Conservation (phyloP, 306 rosid genomes). For the Quercus parvula region DNA sequence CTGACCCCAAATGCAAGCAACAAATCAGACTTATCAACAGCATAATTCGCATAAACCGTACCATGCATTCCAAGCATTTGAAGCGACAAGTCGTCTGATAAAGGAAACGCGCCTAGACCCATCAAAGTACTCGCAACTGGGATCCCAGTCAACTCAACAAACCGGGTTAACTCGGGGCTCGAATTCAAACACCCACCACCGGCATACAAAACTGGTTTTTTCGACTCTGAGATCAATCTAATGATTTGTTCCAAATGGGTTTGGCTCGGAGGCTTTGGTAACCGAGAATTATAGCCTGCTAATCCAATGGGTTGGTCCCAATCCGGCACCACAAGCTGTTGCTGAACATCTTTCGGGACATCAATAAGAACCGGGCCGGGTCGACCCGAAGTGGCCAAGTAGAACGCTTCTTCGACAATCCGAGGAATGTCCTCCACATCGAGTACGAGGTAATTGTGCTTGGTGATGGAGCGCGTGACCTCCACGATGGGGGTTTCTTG, state of each 20-base stretch:
- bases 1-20: constrained; percentile 92
- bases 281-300: constrained; percentile 58
- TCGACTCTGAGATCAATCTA: constrained; percentile 52
- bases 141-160: constrained; percentile 64
- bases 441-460: constrained; percentile 86
- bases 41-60: constrained; percentile 87
- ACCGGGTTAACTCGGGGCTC: constrained; percentile 57
- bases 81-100: constrained; percentile 47
- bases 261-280: constrained; percentile 49
- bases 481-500: constrained; percentile 93
- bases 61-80: constrained; percentile 96
- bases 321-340: constrained; percentile 73
- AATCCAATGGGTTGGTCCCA: constrained; percentile 52
- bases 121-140: constrained; percentile 87
- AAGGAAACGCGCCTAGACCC: constrained; percentile 78
- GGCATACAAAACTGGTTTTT: constrained; percentile 72
- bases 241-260: constrained; percentile 54
- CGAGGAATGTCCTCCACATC: constrained; percentile 86
- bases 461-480: constrained; percentile 83
- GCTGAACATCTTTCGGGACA: constrained; percentile 83
- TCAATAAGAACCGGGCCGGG: constrained; percentile 89
- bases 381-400: constrained; percentile 67
- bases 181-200: constrained; percentile 90
- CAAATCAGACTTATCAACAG: constrained; percentile 71
- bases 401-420: constrained; percentile 69